These are phyloP conservation scores for Pseudoneurospora amorphoporcata DNA, from an alignment of 495 filamentous ascomycete genomes.

Conservation along the genomic window DNA sequence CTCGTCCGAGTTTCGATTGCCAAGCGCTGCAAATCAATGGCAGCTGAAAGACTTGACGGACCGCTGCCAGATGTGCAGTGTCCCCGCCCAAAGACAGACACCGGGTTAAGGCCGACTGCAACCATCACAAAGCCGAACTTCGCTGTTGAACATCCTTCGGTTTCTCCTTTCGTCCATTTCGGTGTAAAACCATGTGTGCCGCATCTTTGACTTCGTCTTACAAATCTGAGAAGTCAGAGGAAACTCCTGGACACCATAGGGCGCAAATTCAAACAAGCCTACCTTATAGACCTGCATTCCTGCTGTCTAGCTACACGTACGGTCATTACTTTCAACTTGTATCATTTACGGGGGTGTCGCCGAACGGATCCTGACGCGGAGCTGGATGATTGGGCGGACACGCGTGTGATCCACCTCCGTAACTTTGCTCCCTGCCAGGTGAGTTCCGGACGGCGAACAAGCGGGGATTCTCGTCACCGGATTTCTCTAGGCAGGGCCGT, in stretches of 20 bases:
- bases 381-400: not conserved
- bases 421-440: too few species aligned
- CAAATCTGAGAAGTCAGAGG: not conserved
- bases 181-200: not conserved
- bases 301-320: not conserved
- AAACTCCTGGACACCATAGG: not conserved
- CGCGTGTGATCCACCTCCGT: not conserved
- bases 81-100: not conserved
- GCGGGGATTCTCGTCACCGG: not conserved
- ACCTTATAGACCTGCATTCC: not conserved
- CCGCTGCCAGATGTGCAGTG: not conserved
- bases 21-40: not conserved
- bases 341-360: not conserved
- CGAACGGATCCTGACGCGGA: not conserved
- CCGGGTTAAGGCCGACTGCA: not conserved
- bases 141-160: not conserved
- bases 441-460: not conserved
- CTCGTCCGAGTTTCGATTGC: not conserved
- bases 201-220: not conserved
- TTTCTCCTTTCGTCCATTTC: not conserved
- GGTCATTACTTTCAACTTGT: not conserved
- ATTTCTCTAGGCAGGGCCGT: not conserved
- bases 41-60: not conserved
- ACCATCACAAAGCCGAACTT: not conserved
- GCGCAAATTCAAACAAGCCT: not conserved